Percentiles rank a stretch among this genome's conserved stretches.
phyloP scores from a whole-genome alignment of 768 basidiomycete genomes.

The Boletus pseudo-olivaceus region DNA sequence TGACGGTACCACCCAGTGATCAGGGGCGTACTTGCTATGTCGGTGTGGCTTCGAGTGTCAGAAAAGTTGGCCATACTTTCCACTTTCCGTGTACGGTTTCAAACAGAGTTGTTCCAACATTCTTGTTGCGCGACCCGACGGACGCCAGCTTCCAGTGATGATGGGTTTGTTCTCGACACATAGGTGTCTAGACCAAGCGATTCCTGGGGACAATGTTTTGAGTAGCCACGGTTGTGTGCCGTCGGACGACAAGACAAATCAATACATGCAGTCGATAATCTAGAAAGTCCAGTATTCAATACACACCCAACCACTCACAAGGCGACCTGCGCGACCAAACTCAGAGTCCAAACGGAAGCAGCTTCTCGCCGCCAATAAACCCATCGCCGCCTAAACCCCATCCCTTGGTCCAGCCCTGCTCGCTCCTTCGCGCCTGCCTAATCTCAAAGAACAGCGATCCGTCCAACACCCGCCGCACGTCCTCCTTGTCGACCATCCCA shows the following conservation, averaged over 20 bases:
- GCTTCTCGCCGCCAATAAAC: slow-evolving; percentile 29
- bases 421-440: slow-evolving; percentile 16
- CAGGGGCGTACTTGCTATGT: too few species aligned
- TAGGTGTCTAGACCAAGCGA: background rate
- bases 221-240: background rate
- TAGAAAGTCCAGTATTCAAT: slow-evolving; percentile 1
- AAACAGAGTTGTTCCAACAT: slow-evolving; percentile 23
- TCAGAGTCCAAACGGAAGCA: slow-evolving; percentile 29
- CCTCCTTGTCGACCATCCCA: slow-evolving; percentile 39
- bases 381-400: slow-evolving; percentile 31
- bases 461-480: slow-evolving; percentile 40
- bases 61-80: slow-evolving; percentile 30
- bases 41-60: too few species aligned
- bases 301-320: background rate
- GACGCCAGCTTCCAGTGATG: slow-evolving; percentile 22
- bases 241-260: slow-evolving; percentile 1
- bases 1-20: too few species aligned
- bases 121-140: too few species aligned
- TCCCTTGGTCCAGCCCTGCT: slow-evolving; percentile 28
- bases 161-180: slow-evolving; percentile 37
- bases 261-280: background rate
- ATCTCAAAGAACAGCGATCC: slow-evolving; percentile 39
- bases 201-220: background rate
- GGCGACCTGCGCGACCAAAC: background rate
- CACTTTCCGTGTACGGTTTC: slow-evolving; percentile 41